Evolutionary conservation across 768 basidiomycete genomes (phyloP), one percentile per base, ranked within the genome.

Genomic region (Arthromyces matolae): DNA sequence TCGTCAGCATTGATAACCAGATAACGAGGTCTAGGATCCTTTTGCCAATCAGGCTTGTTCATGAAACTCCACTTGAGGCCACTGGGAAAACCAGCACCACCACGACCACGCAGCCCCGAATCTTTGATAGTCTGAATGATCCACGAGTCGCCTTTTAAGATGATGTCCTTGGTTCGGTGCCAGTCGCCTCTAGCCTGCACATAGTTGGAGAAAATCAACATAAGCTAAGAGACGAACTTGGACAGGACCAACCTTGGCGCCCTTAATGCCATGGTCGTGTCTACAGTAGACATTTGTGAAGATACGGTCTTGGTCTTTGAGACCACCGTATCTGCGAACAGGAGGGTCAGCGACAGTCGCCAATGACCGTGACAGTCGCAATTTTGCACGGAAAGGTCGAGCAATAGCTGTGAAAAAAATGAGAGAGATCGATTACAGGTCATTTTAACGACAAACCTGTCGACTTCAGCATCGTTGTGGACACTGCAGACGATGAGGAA

Each of bases 41-140:
- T 86, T 73, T 98, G 83, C 95, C 95, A 97, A 22, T 85, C 84
- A n/a, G 93, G 94, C 70, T 98, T 99, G 78, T 99, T 98, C 95
- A 98, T 95, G 66, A 93, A 93, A 60, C 86, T 89, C 94, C 94
- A 97, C 65, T 98, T 97, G 58, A 98, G 75, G 19, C 95, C 95
- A 55, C 86, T 89, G 0, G 95, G 95, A 64, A 99, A 99, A 23
- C 95, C 95, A 33, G 95, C 95, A 43, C 95, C 95, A 42, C 95
- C 95, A 46, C 95, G 85, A 10, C 95, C 95, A 61, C 95, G 83
- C 28, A 98, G 78, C 37, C 95, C 95, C 18, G 93, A 96, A 60
- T 91, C 92, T 67, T 99, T 98, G 61, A 98, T 89, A 35, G 83
- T 84, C 63, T 96, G 85, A 50, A 98, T 97, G 59, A 98, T 93